Evolutionary conservation across 1,284 basidiomycete genomes (phyloP), one percentile per base, ranked within the genome.

Genomic region (Melampsora occidentalis): DNA sequence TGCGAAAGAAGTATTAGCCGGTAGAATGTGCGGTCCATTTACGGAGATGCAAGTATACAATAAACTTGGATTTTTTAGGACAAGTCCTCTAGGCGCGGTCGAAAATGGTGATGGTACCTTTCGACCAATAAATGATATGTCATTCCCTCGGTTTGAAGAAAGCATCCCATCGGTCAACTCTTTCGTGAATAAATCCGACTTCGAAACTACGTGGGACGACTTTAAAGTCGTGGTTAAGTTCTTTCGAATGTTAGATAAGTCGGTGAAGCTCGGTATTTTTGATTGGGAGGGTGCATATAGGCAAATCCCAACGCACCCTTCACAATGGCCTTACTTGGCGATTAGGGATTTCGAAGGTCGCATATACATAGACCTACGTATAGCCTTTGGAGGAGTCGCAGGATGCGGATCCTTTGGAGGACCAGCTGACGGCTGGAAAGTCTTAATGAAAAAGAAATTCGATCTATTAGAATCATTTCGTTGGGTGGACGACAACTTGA

Each of bases 201-300:
- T n/a, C n/a, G n/a, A n/a, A n/a, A n/a, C n/a, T n/a, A n/a, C 65
- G 20, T 67, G 65, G 65, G 28, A 67, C 42, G 65, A 67, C 65
- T 67, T 67, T 48, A 39, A 42, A 16, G 12, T 3, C 5, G 65
- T 67, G 4, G 28, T 39, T 5, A 5, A 46, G 6, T 67, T 67
- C 39, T n/a, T n/a, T n/a, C n/a, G n/a, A n/a, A n/a, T n/a, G n/a
- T n/a, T n/a, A n/a, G n/a, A n/a, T n/a, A n/a, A n/a, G n/a, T n/a
- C n/a, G n/a, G n/a, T n/a, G n/a, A n/a, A n/a, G n/a, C n/a, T n/a
- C n/a, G n/a, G n/a, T n/a, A n/a, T n/a, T n/a, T n/a, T n/a, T n/a
- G n/a, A n/a, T n/a, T n/a, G n/a, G n/a, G n/a, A n/a, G n/a, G n/a
- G n/a, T n/a, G n/a, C n/a, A n/a, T n/a, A n/a, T n/a, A n/a, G n/a